These are phyloP conservation scores for Auricularia sp. DNA, from an alignment of 768 basidiomycete species.

Conservation along the genomic window DNA sequence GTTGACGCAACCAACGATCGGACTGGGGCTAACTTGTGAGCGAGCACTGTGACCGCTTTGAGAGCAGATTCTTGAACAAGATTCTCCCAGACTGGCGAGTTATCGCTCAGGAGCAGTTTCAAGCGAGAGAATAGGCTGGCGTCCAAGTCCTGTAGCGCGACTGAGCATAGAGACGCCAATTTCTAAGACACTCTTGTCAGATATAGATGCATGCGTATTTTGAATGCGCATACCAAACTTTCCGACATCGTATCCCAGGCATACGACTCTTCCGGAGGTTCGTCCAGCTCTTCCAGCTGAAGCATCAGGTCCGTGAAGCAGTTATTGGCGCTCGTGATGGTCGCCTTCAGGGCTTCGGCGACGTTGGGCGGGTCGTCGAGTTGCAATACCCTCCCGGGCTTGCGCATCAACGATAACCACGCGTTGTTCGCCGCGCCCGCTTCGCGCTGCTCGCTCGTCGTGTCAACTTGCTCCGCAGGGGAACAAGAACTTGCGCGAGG, in stretches of 20 bases:
- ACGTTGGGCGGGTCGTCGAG: slow-evolving; percentile 24
- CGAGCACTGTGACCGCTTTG: slow-evolving; percentile 73
- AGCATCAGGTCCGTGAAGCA: slow-evolving; percentile 67
- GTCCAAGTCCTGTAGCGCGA: slow-evolving; percentile 60
- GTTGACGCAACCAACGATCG: neutral
- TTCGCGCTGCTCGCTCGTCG: slow-evolving; percentile 24
- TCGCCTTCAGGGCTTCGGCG: slow-evolving; percentile 32
- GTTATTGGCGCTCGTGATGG: slow-evolving; percentile 54
- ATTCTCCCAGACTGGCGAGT: slow-evolving; percentile 71
- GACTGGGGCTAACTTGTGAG: slow-evolving; percentile 51
- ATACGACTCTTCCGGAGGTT: slow-evolving; percentile 76
- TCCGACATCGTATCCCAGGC: slow-evolving; percentile 91
- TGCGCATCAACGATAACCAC: slow-evolving; percentile 59
- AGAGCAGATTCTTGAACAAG: slow-evolving; percentile 84
- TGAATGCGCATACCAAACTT: slow-evolving; percentile 48
- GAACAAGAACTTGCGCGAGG: slow-evolving; percentile 57
- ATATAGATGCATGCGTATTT: neutral
- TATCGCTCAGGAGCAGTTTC: slow-evolving; percentile 65
- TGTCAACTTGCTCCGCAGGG: slow-evolving; percentile 26
- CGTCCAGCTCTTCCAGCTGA: slow-evolving; percentile 79
- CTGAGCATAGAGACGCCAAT: slow-evolving; percentile 72
- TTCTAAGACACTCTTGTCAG: slow-evolving; percentile 39
- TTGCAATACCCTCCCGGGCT: slow-evolving; percentile 34
- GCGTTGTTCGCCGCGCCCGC: slow-evolving; percentile 79
- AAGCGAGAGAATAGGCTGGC: slow-evolving; percentile 58